Evolutionary conservation across 2,329 filamentous ascomycete species (phyloP).

Genomic region (Clarireedia paspali): DNA sequence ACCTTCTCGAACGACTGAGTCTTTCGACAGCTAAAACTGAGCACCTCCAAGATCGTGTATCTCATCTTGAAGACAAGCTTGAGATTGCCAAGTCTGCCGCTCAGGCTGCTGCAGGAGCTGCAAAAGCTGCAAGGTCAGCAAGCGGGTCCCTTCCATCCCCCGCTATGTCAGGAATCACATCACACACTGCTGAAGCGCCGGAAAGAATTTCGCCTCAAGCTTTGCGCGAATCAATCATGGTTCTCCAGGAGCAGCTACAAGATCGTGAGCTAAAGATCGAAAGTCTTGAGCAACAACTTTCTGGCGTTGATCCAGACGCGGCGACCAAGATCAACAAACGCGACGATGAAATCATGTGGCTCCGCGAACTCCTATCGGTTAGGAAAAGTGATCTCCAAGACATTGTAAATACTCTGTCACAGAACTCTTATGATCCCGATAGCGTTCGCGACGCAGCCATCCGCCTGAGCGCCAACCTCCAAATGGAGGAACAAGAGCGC

Average conservation of each 20-base stretch:
- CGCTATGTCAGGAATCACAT: conserved; percentile 25
- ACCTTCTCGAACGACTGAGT: conserved; percentile 72
- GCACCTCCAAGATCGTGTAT: conserved; percentile 77
- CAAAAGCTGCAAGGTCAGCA: conserved; percentile 10
- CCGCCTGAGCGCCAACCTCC: conserved; percentile 83
- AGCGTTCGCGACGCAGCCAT: conserved; percentile 85
- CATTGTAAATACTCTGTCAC: conserved; percentile 72
- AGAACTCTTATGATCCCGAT: conserved; percentile 68
- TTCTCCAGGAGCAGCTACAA: conserved; percentile 92
- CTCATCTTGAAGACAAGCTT: conserved; percentile 82
- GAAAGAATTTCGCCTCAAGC: conserved; percentile 93
- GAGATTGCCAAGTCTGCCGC: conserved; percentile 80
- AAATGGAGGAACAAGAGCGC: conserved; percentile 96
- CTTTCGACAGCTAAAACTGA: conserved; percentile 79
- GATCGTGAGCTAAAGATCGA: conserved; percentile 89
- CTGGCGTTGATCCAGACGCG: conserved; percentile 66
- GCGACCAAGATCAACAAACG: conserved; percentile 79
- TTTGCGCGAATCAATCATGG: conserved; percentile 89
- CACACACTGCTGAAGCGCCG: conserved; percentile 47
- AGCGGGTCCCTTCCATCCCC: conserved; percentile 12
- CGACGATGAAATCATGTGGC: conserved; percentile 90
- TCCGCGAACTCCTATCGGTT: conserved; percentile 86
- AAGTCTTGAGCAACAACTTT: conserved; percentile 66
- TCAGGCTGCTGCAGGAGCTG: conserved; percentile 39
- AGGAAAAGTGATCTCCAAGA: conserved; percentile 88